Conservation (phyloP, 805 yeast species). For the Ogataea nakhonphanomensis region DNA sequence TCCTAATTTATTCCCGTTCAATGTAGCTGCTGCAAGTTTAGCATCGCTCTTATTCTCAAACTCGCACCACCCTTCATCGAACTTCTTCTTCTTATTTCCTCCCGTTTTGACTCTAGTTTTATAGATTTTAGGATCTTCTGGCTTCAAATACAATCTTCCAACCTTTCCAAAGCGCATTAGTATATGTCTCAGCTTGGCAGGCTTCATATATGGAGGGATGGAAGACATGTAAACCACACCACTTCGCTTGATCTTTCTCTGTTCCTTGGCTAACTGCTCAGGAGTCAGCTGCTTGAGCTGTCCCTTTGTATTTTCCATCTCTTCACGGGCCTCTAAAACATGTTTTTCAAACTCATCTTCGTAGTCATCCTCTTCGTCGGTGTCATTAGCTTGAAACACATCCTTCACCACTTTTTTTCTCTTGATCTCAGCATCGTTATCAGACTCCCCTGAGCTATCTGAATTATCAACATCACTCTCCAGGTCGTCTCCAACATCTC, state of each 20-base stretch:
- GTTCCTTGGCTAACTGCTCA: constrained; percentile 50
- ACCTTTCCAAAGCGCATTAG: constrained; percentile 79
- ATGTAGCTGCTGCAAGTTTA: constrained; percentile 76
- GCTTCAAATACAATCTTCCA: constrained; percentile 83
- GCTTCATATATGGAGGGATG: constrained; percentile 97
- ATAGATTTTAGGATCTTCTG: constrained; percentile 69
- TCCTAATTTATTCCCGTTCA: constrained; percentile 87
- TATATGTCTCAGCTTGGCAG: constrained; percentile 80
- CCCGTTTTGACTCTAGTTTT: constrained; percentile 75
- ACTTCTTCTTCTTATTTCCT: constrained; percentile 85
- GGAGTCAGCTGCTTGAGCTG: constrained; percentile 56
- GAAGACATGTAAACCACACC: constrained; percentile 93
- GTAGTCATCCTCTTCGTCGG: constrained; percentile 14
- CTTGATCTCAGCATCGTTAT: neutral
- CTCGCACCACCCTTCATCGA: constrained; percentile 97
- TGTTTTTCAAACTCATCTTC: constrained; percentile 20
- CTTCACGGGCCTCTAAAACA: constrained; percentile 18
- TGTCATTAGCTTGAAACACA: constrained; percentile 9
- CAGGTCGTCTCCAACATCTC: constrained; percentile 10
- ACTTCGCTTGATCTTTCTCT: constrained; percentile 58
- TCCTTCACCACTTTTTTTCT: constrained; percentile 11
- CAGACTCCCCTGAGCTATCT: constrained; percentile 10
- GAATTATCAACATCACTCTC: constrained; percentile 2
- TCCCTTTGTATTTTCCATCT: constrained; percentile 31
- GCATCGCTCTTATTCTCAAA: constrained; percentile 82